Evolutionary conservation across 2,329 filamentous ascomycete species (phyloP).

Genomic region (Sarocladium brachiariae): DNA sequence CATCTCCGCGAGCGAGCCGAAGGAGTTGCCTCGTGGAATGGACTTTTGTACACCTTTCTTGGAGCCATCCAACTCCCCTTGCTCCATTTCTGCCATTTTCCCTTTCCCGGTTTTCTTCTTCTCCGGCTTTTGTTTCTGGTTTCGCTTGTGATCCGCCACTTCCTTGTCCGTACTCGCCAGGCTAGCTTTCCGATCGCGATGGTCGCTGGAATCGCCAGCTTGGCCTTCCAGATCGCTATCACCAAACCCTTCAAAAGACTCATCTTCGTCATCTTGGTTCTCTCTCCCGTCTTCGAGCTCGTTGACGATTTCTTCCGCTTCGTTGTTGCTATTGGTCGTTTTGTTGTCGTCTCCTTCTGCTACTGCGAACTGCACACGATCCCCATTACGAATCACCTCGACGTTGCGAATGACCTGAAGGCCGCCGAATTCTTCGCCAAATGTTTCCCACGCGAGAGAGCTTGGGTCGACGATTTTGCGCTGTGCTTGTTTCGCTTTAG

Average conservation of each 20-base stretch:
- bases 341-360: conserved; percentile 26
- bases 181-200: conserved; percentile 24
- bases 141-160: conserved; percentile 21
- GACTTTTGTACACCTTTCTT: conserved; percentile 29
- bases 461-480: conserved; percentile 33
- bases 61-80: conserved; percentile 22
- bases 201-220: conserved; percentile 25
- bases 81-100: conserved; percentile 12
- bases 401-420: conserved; percentile 90
- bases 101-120: conserved; percentile 16
- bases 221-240: conserved; percentile 34
- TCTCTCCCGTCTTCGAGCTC: conserved; percentile 11
- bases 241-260: conserved; percentile 59
- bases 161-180: conserved; percentile 22
- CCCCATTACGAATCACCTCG: conserved; percentile 66
- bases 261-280: conserved; percentile 30
- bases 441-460: conserved; percentile 57
- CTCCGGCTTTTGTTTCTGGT: conserved; percentile 23
- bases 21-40: conserved; percentile 41
- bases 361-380: conserved; percentile 50
- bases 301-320: conserved; percentile 13
- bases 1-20: conserved; percentile 46
- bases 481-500: conserved; percentile 12
- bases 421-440: conserved; percentile 80
- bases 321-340: conserved; percentile 28